Conservation (phyloP, 2,329 filamentous ascomycete species). For the Neofusicoccum kwambonambiense region DNA sequence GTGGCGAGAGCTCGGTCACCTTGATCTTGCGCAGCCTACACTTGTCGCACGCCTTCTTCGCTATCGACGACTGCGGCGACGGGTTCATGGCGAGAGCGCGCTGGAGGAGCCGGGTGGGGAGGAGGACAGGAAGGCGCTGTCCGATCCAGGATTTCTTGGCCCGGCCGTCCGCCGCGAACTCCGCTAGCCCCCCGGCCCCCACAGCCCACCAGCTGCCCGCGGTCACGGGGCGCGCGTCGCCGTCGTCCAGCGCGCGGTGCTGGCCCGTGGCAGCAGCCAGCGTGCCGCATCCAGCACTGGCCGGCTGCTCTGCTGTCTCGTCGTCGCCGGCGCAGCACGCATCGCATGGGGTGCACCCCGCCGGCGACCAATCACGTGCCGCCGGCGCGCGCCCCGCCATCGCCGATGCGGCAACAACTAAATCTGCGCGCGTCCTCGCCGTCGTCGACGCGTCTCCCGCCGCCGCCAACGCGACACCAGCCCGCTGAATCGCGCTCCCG, state of each 20-base stretch:
- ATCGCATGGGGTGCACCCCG: no score
- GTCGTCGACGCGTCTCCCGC: no score
- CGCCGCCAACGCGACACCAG: not conserved
- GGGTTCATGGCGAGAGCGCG: conserved; percentile 2
- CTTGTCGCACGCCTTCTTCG: conserved; percentile 15
- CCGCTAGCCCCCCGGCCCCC: not conserved
- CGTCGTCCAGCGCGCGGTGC: no score
- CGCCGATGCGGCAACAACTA: no score
- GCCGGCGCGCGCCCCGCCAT: no score
- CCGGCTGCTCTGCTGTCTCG: no score
- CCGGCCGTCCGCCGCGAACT: not conserved
- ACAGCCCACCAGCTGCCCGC: not conserved
- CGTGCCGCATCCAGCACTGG: no score
- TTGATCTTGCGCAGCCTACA: conserved; percentile 14
- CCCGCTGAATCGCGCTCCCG: not conserved
- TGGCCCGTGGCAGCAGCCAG: no score
- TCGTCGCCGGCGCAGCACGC: no score
- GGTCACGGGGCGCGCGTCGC: not conserved
- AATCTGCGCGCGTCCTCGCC: no score
- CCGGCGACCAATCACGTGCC: no score
- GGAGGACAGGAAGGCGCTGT: not conserved
- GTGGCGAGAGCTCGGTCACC: not conserved
- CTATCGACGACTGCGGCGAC: not conserved
- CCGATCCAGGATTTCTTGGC: conserved; percentile 10
- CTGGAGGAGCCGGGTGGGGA: not conserved